These are phyloP conservation scores for Trichosanthes truncata DNA, from an alignment of 306 rosid genomes.

Conservation along the genomic window DNA sequence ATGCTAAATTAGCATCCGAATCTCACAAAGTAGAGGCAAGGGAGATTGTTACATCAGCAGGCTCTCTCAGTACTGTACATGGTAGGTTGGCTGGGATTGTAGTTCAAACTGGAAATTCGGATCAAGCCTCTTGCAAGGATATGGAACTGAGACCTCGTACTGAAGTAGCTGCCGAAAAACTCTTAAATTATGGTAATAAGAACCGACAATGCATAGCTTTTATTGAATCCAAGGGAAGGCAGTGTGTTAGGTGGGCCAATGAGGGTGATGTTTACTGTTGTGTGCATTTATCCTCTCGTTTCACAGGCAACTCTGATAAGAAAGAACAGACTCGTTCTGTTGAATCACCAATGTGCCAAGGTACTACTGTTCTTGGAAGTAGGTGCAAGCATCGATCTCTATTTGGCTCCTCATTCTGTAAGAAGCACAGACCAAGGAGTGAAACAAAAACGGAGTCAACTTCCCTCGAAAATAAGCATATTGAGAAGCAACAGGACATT, in stretches of 20 bases:
- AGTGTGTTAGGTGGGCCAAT: slow-evolving; percentile 98
- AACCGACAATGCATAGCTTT: slow-evolving; percentile 79
- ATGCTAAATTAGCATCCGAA: slow-evolving; percentile 37
- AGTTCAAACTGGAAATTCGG: slow-evolving; percentile 40
- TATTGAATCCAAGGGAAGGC: slow-evolving; percentile 96
- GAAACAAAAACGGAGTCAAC: slow-evolving; percentile 32
- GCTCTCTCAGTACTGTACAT: slow-evolving; percentile 27
- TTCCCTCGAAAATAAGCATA: slow-evolving; percentile 33
- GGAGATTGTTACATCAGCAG: slow-evolving; percentile 28
- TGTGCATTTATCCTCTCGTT: slow-evolving; percentile 89
- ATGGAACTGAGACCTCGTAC: slow-evolving; percentile 49
- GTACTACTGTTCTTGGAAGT: slow-evolving; percentile 94
- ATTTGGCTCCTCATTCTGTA: slow-evolving; percentile 64
- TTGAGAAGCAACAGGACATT: slow-evolving; percentile 60
- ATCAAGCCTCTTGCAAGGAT: slow-evolving; percentile 32
- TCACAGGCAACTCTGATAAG: slow-evolving; percentile 50
- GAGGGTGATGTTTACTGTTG: slow-evolving; percentile 99
- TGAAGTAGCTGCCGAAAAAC: slow-evolving; percentile 28
- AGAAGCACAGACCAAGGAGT: slow-evolving; percentile 72
- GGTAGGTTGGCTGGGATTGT: slow-evolving; percentile 54
- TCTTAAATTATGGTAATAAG: slow-evolving; percentile 48
- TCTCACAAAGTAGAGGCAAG: slow-evolving; percentile 34
- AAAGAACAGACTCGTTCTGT: slow-evolving; percentile 38
- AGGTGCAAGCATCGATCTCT: slow-evolving; percentile 91
- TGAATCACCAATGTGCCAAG: slow-evolving; percentile 89